Percentiles rank a stretch among this genome's conserved stretches.
These are phyloP conservation scores for Penicillium antarcticum DNA, from an alignment of 495 filamentous ascomycete genomes.

Conservation along the genomic window DNA sequence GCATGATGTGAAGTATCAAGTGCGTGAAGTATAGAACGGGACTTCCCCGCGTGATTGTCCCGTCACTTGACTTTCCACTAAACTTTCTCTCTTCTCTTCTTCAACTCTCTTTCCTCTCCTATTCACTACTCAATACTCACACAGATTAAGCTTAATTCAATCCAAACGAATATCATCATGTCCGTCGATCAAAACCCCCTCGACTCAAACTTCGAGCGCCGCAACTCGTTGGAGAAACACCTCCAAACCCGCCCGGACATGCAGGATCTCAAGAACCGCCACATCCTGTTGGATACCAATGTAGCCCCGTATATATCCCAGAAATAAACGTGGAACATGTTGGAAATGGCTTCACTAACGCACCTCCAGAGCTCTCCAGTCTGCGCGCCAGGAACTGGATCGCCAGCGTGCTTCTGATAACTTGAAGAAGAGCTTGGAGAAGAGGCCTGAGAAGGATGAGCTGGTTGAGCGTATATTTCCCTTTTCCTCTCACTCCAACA, in stretches of 20 bases:
- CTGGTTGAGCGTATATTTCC: conserved; percentile 66
- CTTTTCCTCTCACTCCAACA: background rate
- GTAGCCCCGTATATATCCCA: conserved; percentile 55
- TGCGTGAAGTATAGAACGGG: background rate
- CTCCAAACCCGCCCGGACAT: conserved; percentile 74
- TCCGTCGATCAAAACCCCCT: conserved; percentile 39
- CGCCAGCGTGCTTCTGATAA: conserved; percentile 61
- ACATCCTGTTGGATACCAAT: conserved; percentile 70
- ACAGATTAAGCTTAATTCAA: background rate
- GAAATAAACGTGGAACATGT: background rate
- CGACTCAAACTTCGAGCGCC: conserved; percentile 56
- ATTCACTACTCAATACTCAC: background rate
- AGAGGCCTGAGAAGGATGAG: conserved; percentile 61
- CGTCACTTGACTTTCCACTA: conserved; percentile 18
- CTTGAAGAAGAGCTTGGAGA: conserved; percentile 64
- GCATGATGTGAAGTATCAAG: no score
- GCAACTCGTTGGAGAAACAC: conserved; percentile 86
- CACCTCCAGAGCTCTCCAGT: conserved; percentile 55
- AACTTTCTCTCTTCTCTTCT: background rate
- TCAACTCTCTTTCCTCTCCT: background rate
- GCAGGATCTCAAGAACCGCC: conserved; percentile 72
- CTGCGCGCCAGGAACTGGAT: conserved; percentile 58
- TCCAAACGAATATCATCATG: conserved; percentile 27
- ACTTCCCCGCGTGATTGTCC: conserved; percentile 19
- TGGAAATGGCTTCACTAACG: background rate